These are phyloP conservation scores for Nakazawaea wickerhamii DNA, from an alignment of 805 yeast species.

Conservation along the genomic window DNA sequence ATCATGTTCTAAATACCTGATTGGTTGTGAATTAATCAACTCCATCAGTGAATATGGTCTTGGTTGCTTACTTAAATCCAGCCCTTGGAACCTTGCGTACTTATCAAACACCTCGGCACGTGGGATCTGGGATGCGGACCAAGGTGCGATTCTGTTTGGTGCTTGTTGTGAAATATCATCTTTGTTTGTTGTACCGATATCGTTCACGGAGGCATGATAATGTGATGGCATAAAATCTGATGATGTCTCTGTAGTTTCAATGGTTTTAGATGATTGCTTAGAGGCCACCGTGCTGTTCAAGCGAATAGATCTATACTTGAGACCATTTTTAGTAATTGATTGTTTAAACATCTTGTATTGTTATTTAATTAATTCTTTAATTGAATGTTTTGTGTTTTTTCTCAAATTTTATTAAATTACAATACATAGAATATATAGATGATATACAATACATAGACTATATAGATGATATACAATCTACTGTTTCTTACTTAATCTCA, in stretches of 20 bases:
- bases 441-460: neutral
- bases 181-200: conserved; percentile 18
- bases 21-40: conserved; percentile 68
- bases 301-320: neutral
- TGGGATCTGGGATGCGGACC: conserved; percentile 68
- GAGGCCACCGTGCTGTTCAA: neutral
- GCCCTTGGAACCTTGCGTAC: conserved; percentile 67
- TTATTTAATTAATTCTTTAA: too few species aligned
- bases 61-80: conserved; percentile 65
- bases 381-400: neutral
- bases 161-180: conserved; percentile 49
- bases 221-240: conserved; percentile 2
- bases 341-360: neutral
- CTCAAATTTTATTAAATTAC: too few species aligned
- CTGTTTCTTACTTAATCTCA: conserved; percentile 15
- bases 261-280: conserved; percentile 2
- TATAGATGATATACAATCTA: neutral
- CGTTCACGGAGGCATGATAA: conserved; percentile 12
- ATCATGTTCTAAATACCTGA: conserved; percentile 49
- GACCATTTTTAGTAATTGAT: too few species aligned
- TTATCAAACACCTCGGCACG: conserved; percentile 48
- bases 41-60: conserved; percentile 82
- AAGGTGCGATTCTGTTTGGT: conserved; percentile 64
- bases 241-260: conserved; percentile 8
- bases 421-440: neutral